Base-by-base conservation (phyloP, 1,284 basidiomycete genomes). In the Trichosporon ovoides region DNA sequence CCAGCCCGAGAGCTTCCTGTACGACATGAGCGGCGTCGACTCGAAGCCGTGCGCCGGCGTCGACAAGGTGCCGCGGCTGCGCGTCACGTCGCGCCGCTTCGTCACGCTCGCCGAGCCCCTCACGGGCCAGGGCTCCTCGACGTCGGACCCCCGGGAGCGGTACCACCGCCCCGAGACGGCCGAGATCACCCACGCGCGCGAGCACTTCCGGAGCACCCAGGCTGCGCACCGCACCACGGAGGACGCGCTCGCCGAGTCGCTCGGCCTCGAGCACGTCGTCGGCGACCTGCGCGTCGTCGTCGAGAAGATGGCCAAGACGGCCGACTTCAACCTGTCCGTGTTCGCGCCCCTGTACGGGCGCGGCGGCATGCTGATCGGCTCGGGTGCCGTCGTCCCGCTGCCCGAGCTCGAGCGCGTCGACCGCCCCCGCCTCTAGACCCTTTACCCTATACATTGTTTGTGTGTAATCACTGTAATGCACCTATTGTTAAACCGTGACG, bases 291-390 rank as follows among this genome's bases (percentile, higher is more conserved):
- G 79, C 0, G 78, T 80, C 0, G 73, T 82, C 1, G 80, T 79
- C 0, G 77, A 80, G 60, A 56, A 74, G 0, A 71, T 81, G 38
- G 79, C 79, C 16, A 82, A 82, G 62, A 73, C 73, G 56, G 74
- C 69, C 0, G 68, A 75, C 36, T 79, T 82, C 60, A 77, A 63
- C 62, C 62, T 63, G 18, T 63, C 56, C 36, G 62, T 63, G n/a
- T 63, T 63, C 36, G 62, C 62, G 12, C 58, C 60, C 56, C 54
- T 63, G 16, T 63, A 63, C 38, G 56, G 58, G 20, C 48, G 59
- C 31, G 48, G 53, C 38, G 62, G 62, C 48, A 63, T 63, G 58
- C 62, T 63, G 19, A 48, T 63, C 12, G 62, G 62, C 38, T 60
- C 53, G 18, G 62, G 62, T 20, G 11, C n/a, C 31, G 46, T 63